These are phyloP conservation scores for Hyaloscypha finlandica DNA, from an alignment of 495 filamentous ascomycete species.

Conservation along the genomic window DNA sequence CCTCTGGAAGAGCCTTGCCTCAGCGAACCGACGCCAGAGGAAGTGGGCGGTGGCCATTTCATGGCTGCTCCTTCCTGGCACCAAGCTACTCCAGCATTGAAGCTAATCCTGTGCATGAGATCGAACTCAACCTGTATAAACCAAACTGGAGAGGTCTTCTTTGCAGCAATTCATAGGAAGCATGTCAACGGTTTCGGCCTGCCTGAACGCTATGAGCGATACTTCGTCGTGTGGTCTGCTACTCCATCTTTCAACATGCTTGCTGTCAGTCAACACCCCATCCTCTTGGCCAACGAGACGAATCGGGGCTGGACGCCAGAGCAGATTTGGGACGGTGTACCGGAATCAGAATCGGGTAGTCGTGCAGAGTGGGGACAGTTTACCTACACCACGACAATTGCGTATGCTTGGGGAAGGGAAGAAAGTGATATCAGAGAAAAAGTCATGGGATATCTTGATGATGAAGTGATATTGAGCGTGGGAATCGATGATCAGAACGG, in stretches of 20 bases:
- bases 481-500: slow-evolving; percentile 40
- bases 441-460: slow-evolving; percentile 41
- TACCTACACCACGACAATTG: slow-evolving; percentile 44
- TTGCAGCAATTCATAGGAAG: slow-evolving; percentile 42
- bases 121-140: slow-evolving; percentile 31
- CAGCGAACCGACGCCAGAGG: slow-evolving; percentile 16
- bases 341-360: slow-evolving; percentile 10
- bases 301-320: slow-evolving; percentile 37
- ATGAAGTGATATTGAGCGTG: slow-evolving; percentile 42
- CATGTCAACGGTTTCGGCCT: slow-evolving; percentile 36
- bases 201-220: slow-evolving; percentile 43
- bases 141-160: slow-evolving; percentile 36
- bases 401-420: slow-evolving; percentile 39
- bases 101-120: slow-evolving; percentile 40
- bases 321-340: slow-evolving; percentile 41
- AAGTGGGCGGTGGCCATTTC: slow-evolving; percentile 16
- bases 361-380: slow-evolving; percentile 40
- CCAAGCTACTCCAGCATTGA: slow-evolving; percentile 42
- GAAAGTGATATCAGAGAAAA: slow-evolving; percentile 36
- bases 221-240: slow-evolving; percentile 40
- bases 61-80: slow-evolving; percentile 37
- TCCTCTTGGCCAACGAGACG: slow-evolving; percentile 43
- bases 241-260: slow-evolving; percentile 39
- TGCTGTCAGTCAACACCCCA: slow-evolving; percentile 37
- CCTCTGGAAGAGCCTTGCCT: slow-evolving; percentile 38